Base-by-base conservation (phyloP, 78 protist genomes). In the Dictyostelium purpureum region DNA sequence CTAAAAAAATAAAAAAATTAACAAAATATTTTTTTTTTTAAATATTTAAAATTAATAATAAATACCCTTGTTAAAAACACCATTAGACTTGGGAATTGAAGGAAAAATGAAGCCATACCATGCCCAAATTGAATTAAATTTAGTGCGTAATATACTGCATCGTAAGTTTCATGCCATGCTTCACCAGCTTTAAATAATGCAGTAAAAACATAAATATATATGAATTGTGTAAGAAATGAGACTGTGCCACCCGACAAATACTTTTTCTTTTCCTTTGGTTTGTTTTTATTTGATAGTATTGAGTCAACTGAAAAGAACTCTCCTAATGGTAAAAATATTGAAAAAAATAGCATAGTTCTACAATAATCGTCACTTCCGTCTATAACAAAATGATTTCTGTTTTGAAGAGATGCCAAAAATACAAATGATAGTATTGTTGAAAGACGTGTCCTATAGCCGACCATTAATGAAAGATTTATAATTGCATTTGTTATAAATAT, bases 351-450 rank as follows among this genome's bases (percentile, higher is more conserved):
- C 40, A 85, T 43, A 4, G 28, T 19, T 73, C 91, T 51, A 11
- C 54, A 38, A 43, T 85, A 85, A 43, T 85, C 91, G 43, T 85
- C 91, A 33, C 77, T 59, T n/a, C 91, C 91, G 33, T 85, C 91
- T 24, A 85, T 28, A 7, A 85, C 38, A 19, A 40, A 85, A 57
- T 66, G 56, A 51, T 85, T 85, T 56, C 91, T 70, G 61, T 85
- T 85, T 45, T 85, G 91, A 5, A 85, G 19, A n/a, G 91, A 85
- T 24, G 38, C 1, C 73, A 85, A 59, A 7, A 85, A 12, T 14
- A 85, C 42, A 33, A 56, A 85, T 42, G 91, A 73, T 11, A 85
- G n/a, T 14, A 47, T 0, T 6, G 80, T 21, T 18, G 82, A 37
- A 6, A 85, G 2, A 28, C 81, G n/a, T 19, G 91, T 85, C 16